Conservation (phyloP, 2,329 filamentous ascomycete genomes). For the Sporothrix sp. region DNA sequence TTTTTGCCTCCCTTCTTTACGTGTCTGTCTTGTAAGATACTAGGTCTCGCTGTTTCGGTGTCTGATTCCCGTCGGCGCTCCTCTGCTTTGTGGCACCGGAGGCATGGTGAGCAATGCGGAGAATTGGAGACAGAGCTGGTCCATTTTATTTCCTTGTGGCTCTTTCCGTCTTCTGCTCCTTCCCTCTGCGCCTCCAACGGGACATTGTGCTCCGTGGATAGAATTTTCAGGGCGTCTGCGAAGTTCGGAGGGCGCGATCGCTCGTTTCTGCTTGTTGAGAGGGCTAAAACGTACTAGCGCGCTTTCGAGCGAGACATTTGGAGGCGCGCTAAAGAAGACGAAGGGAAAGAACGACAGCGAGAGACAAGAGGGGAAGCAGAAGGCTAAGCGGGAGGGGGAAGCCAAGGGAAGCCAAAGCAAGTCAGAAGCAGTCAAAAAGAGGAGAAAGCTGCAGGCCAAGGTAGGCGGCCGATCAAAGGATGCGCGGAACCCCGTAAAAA, state of each 20-base stretch:
- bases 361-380: not conserved
- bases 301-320: not conserved
- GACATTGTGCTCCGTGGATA: constrained; percentile 10
- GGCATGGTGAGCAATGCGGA: constrained; percentile 3
- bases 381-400: constrained; percentile 2
- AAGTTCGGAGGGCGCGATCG: constrained; percentile 9
- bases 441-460: not conserved
- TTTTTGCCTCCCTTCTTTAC: not conserved
- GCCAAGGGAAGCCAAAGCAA: not conserved
- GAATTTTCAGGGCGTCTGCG: constrained; percentile 7
- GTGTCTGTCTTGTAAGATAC: not conserved
- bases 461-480: not conserved
- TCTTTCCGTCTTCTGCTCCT: not conserved
- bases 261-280: constrained; percentile 4
- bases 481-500: not conserved
- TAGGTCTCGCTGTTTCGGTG: constrained; percentile 1
- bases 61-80: constrained; percentile 4
- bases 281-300: constrained; percentile 8
- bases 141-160: not conserved
- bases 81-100: constrained; percentile 6
- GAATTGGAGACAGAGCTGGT: constrained; percentile 6
- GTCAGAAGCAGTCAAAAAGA: not conserved
- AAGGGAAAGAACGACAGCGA: not conserved
- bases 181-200: constrained; percentile 7
- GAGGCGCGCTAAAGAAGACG: not conserved